These are phyloP conservation scores for Neurospora hispaniola DNA, from an alignment of 495 filamentous ascomycete species.

Conservation along the genomic window DNA sequence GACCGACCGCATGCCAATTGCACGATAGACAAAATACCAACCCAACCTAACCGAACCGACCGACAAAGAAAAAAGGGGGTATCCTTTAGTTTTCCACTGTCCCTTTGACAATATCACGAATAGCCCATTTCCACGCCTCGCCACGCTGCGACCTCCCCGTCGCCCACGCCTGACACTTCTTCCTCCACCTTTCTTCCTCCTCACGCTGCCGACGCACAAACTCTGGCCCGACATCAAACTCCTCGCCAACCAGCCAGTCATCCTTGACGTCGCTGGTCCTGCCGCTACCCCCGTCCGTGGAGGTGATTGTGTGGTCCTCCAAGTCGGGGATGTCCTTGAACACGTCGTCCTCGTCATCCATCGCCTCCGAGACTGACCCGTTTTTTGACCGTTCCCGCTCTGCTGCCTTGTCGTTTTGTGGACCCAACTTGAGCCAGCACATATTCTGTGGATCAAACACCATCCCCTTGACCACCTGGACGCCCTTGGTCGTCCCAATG, in stretches of 20 bases:
- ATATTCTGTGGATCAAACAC: conserved; percentile 93
- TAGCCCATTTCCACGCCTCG: conserved; percentile 39
- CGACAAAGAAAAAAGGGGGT: not conserved
- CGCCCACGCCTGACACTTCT: conserved; percentile 73
- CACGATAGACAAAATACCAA: not conserved
- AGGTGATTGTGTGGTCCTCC: conserved; percentile 36
- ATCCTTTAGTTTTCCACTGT: conserved; percentile 8
- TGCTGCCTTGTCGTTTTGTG: conserved; percentile 15
- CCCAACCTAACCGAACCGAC: not conserved
- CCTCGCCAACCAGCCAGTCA: conserved; percentile 81
- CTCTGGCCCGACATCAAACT: conserved; percentile 94
- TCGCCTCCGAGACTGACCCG: conserved; percentile 30
- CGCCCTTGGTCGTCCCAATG: conserved; percentile 59
- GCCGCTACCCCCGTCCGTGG: conserved; percentile 24
- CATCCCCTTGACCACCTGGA: conserved; percentile 91
- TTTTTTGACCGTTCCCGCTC: not conserved
- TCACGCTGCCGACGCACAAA: conserved; percentile 81
- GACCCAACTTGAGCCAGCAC: conserved; percentile 77
- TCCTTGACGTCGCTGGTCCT: conserved; percentile 49
- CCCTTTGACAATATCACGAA: conserved; percentile 35
- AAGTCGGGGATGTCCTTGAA: conserved; percentile 48
- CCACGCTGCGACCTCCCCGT: conserved; percentile 26
- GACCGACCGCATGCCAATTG: not conserved
- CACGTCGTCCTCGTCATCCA: conserved; percentile 57
- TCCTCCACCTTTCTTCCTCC: conserved; percentile 84